Conservation (phyloP, 257 asterid species). For the Forsythia suspensa region DNA sequence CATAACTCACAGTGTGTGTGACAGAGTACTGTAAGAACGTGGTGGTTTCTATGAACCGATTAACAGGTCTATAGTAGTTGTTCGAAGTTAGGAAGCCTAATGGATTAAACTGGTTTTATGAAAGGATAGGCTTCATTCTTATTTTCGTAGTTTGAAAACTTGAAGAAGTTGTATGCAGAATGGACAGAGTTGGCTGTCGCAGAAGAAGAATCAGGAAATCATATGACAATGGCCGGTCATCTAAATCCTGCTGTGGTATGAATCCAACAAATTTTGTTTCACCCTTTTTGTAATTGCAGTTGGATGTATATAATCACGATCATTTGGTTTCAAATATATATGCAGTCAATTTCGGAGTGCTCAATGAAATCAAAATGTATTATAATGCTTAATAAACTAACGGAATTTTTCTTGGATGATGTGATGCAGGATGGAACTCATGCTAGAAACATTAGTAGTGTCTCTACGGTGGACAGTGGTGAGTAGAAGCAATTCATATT, state of each 20-base stretch:
- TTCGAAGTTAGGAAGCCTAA: not conserved
- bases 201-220: constrained; percentile 44
- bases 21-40: not conserved
- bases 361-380: not conserved
- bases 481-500: constrained; percentile 26
- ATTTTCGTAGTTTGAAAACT: not conserved
- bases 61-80: not conserved
- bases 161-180: constrained; percentile 4
- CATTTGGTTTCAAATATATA: not conserved
- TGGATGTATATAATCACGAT: not conserved
- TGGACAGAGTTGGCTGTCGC: constrained; percentile 37
- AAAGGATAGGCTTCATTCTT: not conserved
- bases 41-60: not conserved
- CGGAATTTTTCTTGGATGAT: not conserved
- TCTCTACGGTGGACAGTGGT: constrained; percentile 95
- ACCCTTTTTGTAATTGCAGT: not conserved
- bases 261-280: not conserved
- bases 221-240: constrained; percentile 35
- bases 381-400: not conserved
- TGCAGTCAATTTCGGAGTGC: not conserved
- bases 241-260: constrained; percentile 44
- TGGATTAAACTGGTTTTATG: not conserved
- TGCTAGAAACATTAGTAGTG: constrained; percentile 85
- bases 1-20: not conserved
- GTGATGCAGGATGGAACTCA: constrained; percentile 80